These are phyloP conservation scores for Agrocybe pediades DNA, from an alignment of 768 basidiomycete species.

Conservation along the genomic window DNA sequence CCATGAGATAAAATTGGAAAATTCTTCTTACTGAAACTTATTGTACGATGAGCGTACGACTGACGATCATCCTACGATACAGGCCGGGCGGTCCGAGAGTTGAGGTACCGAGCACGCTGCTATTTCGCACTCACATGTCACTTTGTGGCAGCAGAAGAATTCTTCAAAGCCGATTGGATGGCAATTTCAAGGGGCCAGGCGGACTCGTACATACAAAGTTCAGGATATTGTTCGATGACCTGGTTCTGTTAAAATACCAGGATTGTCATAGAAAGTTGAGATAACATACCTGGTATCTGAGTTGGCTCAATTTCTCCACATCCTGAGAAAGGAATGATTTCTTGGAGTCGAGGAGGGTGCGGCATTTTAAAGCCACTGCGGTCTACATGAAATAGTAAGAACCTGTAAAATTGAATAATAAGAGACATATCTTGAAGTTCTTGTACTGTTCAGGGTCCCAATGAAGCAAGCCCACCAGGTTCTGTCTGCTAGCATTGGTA, in stretches of 20 bases:
- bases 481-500: background rate
- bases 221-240: background rate
- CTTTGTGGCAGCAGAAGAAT: background rate
- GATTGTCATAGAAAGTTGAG: background rate
- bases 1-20: background rate
- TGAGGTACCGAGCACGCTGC: background rate
- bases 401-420: background rate
- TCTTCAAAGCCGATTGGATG: background rate
- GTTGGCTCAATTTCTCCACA: background rate
- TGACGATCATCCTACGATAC: background rate
- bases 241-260: background rate
- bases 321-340: background rate
- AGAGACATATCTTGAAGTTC: background rate
- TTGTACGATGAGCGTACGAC: background rate
- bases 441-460: background rate
- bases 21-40: background rate
- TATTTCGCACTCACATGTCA: too few relatives aligned
- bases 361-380: background rate
- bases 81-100: background rate
- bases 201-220: background rate
- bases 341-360: background rate
- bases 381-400: background rate
- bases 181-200: background rate
- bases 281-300: background rate
- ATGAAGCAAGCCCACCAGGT: background rate